Evolutionary conservation across 108 stramenopile species (phyloP).

Genomic region (Skeletonema grethae): DNA sequence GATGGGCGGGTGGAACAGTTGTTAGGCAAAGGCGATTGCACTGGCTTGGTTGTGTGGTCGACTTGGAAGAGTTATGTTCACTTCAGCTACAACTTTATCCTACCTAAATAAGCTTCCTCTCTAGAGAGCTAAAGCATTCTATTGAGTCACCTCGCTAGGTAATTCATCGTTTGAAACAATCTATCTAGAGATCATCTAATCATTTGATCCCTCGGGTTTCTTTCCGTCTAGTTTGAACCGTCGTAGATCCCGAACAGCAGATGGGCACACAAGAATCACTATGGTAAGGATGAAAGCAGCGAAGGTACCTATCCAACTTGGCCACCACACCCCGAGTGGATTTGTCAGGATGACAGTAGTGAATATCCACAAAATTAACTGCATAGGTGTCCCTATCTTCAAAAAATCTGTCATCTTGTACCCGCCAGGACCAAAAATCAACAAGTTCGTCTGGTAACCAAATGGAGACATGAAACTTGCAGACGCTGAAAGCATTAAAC

Average conservation of each 20-base stretch:
- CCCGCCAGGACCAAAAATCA: slow-evolving; percentile 84
- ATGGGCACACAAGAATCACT: slow-evolving; percentile 16
- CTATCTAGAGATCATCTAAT: too few relatives aligned
- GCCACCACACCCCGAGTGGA: slow-evolving; percentile 42
- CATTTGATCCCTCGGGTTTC: neutral
- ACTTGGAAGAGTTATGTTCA: too few relatives aligned
- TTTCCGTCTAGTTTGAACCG: neutral
- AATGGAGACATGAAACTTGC: slow-evolving; percentile 85
- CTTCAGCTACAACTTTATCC: too few relatives aligned
- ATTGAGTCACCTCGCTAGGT: too few relatives aligned
- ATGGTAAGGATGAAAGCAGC: slow-evolving; percentile 32
- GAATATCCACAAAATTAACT: slow-evolving; percentile 76
- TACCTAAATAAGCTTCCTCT: too few relatives aligned
- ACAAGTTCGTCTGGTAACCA: slow-evolving; percentile 79
- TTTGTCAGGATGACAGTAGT: slow-evolving; percentile 52
- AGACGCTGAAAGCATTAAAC: slow-evolving; percentile 82
- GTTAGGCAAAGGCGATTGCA: too few relatives aligned
- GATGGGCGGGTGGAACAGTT: too few relatives aligned
- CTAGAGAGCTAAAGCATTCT: too few relatives aligned
- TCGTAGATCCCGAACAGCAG: neutral
- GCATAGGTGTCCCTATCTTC: slow-evolving; percentile 78
- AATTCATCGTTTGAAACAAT: too few relatives aligned
- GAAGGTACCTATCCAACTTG: slow-evolving; percentile 54
- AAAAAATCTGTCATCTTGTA: slow-evolving; percentile 77
- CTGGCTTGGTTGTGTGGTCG: too few relatives aligned